These are phyloP conservation scores for Monosporascus sp. DNA, from an alignment of 2,329 filamentous ascomycete genomes.

Conservation along the genomic window DNA sequence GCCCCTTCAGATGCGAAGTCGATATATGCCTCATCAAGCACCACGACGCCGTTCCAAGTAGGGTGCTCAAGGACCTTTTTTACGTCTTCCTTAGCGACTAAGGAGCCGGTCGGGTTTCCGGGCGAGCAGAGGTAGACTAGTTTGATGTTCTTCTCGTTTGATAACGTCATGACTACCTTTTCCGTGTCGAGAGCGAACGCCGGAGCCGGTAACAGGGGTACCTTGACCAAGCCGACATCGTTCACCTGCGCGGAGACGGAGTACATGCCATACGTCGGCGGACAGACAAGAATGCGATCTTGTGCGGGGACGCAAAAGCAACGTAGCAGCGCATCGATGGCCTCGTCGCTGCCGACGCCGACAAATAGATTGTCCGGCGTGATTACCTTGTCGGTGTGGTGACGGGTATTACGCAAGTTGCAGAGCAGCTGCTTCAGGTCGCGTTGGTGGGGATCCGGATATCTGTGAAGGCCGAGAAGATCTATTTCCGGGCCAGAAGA, in stretches of 20 bases:
- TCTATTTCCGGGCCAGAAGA: slow-evolving; percentile 57
- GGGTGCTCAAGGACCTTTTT: slow-evolving; percentile 72
- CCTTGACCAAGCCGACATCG: slow-evolving; percentile 77
- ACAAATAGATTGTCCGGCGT: slow-evolving; percentile 84
- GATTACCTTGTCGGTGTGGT: slow-evolving; percentile 68
- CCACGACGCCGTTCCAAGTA: slow-evolving; percentile 90
- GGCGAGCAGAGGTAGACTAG: slow-evolving; percentile 90
- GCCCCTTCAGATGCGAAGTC: slow-evolving; percentile 80
- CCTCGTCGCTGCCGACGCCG: slow-evolving; percentile 93
- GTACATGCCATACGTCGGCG: slow-evolving; percentile 99
- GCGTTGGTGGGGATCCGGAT: slow-evolving; percentile 91
- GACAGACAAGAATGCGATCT: slow-evolving; percentile 91
- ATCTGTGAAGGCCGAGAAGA: slow-evolving; percentile 80
- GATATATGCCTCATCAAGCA: slow-evolving; percentile 92
- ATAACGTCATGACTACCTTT: slow-evolving; percentile 61
- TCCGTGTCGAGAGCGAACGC: slow-evolving; percentile 69
- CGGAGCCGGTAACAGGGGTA: slow-evolving; percentile 71
- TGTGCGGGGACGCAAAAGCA: slow-evolving; percentile 85
- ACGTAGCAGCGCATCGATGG: slow-evolving; percentile 87
- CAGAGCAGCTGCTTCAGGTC: slow-evolving; percentile 84
- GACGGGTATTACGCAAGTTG: slow-evolving; percentile 77
- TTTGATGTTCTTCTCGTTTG: slow-evolving; percentile 63
- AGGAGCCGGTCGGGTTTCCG: slow-evolving; percentile 83
- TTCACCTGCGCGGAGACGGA: slow-evolving; percentile 90
- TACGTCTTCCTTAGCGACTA: slow-evolving; percentile 72